Base-by-base conservation (phyloP, 441 rosid genomes). In the Arabidopsis lyrata region DNA sequence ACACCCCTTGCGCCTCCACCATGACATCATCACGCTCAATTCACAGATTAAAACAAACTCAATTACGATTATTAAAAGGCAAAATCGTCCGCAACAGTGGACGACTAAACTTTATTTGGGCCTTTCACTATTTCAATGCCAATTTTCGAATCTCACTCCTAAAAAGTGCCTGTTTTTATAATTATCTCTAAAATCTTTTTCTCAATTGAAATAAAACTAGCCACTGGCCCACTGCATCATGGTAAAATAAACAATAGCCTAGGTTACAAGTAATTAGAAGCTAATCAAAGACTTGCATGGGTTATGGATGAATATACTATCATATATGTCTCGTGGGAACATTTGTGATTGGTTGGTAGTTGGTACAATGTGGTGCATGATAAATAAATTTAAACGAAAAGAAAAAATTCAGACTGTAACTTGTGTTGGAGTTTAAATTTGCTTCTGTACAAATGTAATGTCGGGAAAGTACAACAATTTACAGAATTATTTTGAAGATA, bases 401-500 rank as follows among this genome's bases (percentile, higher is more conserved):
- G n/a, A 22, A 54, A 47, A 32, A 64, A 15, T 36, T 44, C 14
- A 57, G 64, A 50, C 54, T 62, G 78, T 68, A 75, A 60, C 54
- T 67, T 49, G 34, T 50, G 68, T 74, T 49, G 10, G 69, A 60
- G 16, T 44, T 49, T 32, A n/a, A 42, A 61, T 34, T 41, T 52
- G 63, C 22, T 67, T 67, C 27, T 52, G 68, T 29, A 49, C n/a
- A 50, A 11, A 50, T 50, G 41, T 66, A 44, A n/a, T 53, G 78
- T 41, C 69, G 45, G 70, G 45, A 47, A 68, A 58, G 75, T 69
- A 63, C 65, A 55, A 61, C 60, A 68, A 36, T 45, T 68, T 76
- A 9, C 72, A 56, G 71, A 64, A 31, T 41, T 39, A 5, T 45
- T 31, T 54, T 0, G 52, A 44, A 44, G 65, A 76, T 35, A 72